A percentile compares a stretch with the other conserved stretches of the same genome.
Conservation (phyloP, 805 yeast species). For the Barnettozyma sp. region DNA sequence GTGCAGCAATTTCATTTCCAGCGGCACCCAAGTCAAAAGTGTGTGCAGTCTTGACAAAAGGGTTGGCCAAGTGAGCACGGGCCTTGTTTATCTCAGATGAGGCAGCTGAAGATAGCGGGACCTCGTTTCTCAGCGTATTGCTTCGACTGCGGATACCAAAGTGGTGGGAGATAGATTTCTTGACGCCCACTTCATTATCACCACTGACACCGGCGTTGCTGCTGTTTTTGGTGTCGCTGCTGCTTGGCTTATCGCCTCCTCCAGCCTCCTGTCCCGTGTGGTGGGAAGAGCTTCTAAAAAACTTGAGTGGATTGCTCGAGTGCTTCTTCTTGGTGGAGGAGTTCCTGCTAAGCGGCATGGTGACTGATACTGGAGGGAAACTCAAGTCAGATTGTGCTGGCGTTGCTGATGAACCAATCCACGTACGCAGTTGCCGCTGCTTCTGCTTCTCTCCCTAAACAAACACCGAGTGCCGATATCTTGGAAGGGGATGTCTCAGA, state of each 20-base stretch:
- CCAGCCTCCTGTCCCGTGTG: too few relatives aligned
- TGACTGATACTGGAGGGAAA: background rate
- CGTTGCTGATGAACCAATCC: too few relatives aligned
- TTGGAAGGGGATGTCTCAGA: too few relatives aligned
- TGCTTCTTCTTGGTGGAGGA: slow-evolving; percentile 10
- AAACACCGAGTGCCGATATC: too few relatives aligned
- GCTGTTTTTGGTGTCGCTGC: background rate
- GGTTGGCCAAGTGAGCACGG: slow-evolving; percentile 8
- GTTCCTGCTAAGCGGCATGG: slow-evolving; percentile 6
- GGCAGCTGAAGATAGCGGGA: background rate
- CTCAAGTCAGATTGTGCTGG: too few relatives aligned
- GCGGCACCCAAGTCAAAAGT: slow-evolving; percentile 19
- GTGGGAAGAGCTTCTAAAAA: slow-evolving; percentile 8
- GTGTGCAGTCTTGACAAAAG: slow-evolving; percentile 4
- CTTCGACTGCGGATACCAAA: slow-evolving; percentile 8
- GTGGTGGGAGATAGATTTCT: slow-evolving; percentile 4
- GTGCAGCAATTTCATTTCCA: slow-evolving; percentile 21
- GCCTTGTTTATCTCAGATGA: slow-evolving; percentile 2
- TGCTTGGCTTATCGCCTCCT: too few relatives aligned
- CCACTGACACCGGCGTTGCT: background rate
- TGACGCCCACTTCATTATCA: slow-evolving; percentile 1
- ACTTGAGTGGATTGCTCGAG: slow-evolving; percentile 8
- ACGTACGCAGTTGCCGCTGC: too few relatives aligned
- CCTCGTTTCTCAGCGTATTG: slow-evolving; percentile 3
- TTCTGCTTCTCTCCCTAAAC: too few relatives aligned